Evolutionary conservation across 768 basidiomycete genomes (phyloP), one percentile per base, ranked within the genome.

Genomic region (Dictyophora rubrovolvata): DNA sequence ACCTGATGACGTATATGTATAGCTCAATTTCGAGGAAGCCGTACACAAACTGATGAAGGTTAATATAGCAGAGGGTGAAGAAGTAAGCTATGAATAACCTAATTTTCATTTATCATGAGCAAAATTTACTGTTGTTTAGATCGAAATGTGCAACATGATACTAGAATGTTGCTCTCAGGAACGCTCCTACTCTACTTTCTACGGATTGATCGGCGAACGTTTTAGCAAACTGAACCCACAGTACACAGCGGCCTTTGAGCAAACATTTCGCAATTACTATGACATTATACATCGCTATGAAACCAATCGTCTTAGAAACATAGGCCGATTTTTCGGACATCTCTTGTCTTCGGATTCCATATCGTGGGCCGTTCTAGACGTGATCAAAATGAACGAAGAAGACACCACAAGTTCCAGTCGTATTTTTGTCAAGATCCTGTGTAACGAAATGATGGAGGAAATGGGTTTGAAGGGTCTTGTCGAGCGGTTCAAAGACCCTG

Each of bases 101-200:
- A 55, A 48, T 55, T 18, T 18, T n/a, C n/a, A n/a, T 9, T 34
- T 58, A 46, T 53, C 22, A 51, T 4, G 28, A 28, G 28, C 28
- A 58, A 47, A 48, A 12, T 16, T 21, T 61, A 11, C 48, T 6
- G n/a, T 50, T 36, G n/a, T 36, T 2, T 66, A 96, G 92, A 88
- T 92, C 65, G 95, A 97, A 70, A 73, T 99, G 60, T 83, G 90
- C 70, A 97, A 98, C 78, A 99, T 99, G 96, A 82, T 99, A 62
- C 89, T 99, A 71, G 95, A 98, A 67, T 99, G 96, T 87, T 98
- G 96, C 71, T 98, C 96, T 1, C 96, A 99, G 75, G 96, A 98
- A 70, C 88, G 96, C 14, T 93, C 95, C 0, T 99, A 97, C 71
- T 92, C 90, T 1, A 89, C 80, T n/a, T 98, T 96, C 77, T 99